Conservation (phyloP, 768 basidiomycete species). For the Dacryopinax spathularia region DNA sequence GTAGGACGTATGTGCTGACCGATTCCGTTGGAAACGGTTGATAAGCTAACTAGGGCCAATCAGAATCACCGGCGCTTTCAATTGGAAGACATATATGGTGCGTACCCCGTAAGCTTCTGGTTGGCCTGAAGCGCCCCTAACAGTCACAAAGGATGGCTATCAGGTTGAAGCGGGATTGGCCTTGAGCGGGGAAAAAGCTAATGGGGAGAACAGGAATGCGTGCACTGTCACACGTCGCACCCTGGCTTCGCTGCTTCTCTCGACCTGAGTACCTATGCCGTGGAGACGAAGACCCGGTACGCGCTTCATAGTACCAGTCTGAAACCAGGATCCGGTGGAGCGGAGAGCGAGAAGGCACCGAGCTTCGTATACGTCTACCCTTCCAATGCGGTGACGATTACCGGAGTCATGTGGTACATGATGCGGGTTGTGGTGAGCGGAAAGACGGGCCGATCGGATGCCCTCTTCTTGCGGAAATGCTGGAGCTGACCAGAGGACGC, state of each 20-base stretch:
- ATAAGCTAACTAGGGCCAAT: neutral
- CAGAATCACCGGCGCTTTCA: neutral
- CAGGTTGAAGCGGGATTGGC: neutral
- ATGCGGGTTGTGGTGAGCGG: conserved; percentile 4
- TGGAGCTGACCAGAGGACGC: neutral
- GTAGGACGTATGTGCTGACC: neutral
- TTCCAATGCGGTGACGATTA: neutral
- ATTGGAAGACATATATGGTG: neutral
- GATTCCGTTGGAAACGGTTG: neutral
- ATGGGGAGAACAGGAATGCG: neutral
- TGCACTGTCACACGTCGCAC: conserved; percentile 5
- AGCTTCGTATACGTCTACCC: conserved; percentile 4
- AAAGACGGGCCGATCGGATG: neutral
- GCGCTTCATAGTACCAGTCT: neutral
- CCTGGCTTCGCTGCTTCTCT: conserved; percentile 5
- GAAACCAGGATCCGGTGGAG: neutral
- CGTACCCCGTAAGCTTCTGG: neutral
- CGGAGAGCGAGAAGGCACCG: neutral
- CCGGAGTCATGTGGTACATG: conserved; percentile 6
- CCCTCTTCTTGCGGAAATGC: neutral
- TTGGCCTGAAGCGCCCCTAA: neutral
- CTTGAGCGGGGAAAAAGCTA: neutral
- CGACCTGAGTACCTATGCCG: conserved; percentile 4
- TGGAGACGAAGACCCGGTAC: conserved; percentile 1
- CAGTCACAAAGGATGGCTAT: neutral